Conservation (phyloP, 2,329 filamentous ascomycete species). For the Phialophora tarda region DNA sequence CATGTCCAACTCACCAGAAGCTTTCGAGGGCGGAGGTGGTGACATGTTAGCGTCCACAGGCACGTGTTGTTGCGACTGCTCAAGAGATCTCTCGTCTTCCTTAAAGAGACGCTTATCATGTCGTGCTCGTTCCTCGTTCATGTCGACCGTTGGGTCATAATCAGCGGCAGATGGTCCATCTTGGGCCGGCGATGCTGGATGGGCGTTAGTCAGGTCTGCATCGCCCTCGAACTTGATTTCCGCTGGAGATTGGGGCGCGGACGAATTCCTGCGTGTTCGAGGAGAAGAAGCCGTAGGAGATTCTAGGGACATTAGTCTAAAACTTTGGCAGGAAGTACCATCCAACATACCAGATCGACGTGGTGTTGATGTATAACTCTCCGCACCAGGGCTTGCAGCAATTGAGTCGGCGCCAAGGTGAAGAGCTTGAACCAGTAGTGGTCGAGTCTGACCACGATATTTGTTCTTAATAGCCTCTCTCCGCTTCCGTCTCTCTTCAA, state of each 20-base stretch:
- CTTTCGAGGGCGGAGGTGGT: constrained; percentile 48
- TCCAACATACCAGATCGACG: constrained; percentile 48
- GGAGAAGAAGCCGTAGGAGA: constrained; percentile 52
- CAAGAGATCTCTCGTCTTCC: constrained; percentile 59
- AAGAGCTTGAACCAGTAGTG: constrained; percentile 76
- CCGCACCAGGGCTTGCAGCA: constrained; percentile 58
- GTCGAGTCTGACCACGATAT: constrained; percentile 72
- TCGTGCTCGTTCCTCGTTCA: constrained; percentile 79
- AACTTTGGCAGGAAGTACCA: constrained; percentile 51
- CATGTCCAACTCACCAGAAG: constrained; percentile 66
- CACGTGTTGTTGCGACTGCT: constrained; percentile 65
- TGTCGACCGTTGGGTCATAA: constrained; percentile 87
- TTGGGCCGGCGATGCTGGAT: constrained; percentile 46
- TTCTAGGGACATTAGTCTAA: constrained; percentile 43
- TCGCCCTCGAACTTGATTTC: constrained; percentile 70
- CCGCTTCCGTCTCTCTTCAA: constrained; percentile 82
- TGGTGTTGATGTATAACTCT: constrained; percentile 38
- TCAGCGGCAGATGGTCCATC: constrained; percentile 90
- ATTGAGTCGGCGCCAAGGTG: constrained; percentile 66
- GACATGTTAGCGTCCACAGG: constrained; percentile 50
- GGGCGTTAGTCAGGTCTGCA: constrained; percentile 68
- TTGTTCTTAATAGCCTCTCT: constrained; percentile 86
- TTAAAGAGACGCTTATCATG: constrained; percentile 69
- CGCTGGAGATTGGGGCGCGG: constrained; percentile 59
- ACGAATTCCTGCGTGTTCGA: constrained; percentile 55